phyloP scores from a whole-genome alignment of 164 flowering plant genomes.

The Hamamelis virginiana region DNA sequence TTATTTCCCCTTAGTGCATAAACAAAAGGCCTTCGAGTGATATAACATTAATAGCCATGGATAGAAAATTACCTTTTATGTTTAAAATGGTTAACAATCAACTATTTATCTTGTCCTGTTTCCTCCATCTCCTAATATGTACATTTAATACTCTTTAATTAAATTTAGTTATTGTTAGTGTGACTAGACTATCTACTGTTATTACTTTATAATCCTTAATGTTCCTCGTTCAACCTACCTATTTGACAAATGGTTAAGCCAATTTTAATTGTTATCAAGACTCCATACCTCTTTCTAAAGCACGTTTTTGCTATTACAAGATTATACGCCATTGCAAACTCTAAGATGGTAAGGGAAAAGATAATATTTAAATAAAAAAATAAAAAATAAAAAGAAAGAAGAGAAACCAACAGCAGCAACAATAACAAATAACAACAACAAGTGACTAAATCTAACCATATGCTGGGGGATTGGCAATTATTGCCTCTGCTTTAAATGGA shows the following conservation, averaged over 20 bases:
- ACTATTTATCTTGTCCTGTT: too few species aligned
- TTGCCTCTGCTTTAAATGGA: conserved; percentile 54
- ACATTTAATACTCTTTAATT: too few species aligned
- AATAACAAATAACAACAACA: neutral
- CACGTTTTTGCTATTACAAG: neutral
- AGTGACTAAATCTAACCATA: conserved; percentile 34
- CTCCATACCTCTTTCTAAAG: neutral
- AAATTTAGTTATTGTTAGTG: too few species aligned
- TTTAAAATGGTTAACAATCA: too few species aligned
- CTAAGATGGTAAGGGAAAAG: neutral
- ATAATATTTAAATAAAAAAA: neutral
- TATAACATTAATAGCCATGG: too few species aligned
- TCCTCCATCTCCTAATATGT: too few species aligned
- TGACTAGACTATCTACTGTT: neutral
- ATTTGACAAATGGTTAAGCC: neutral
- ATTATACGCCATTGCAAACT: neutral
- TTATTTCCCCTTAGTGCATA: too few species aligned
- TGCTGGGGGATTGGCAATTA: conserved; percentile 68
- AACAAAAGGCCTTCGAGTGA: too few species aligned
- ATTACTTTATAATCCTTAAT: neutral
- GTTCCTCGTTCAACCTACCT: neutral
- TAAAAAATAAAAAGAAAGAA: neutral
- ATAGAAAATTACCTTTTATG: too few species aligned
- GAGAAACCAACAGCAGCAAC: too few species aligned
- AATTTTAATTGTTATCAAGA: neutral